Conservation (phyloP, 441 rosid genomes). For the Eruca vesicaria region DNA sequence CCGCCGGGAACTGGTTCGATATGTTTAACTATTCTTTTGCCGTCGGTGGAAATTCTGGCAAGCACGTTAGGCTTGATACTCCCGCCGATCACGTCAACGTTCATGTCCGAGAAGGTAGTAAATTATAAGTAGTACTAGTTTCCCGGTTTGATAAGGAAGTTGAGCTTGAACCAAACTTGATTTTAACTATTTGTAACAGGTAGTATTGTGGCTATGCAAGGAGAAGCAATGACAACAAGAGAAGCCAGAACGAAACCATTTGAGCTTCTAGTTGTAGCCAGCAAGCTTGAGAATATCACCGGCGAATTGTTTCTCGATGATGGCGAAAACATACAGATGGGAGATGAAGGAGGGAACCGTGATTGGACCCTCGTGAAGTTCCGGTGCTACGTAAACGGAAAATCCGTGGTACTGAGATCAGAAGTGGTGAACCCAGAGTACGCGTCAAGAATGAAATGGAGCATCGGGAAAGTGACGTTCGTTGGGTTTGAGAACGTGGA, state of each 20-base stretch:
- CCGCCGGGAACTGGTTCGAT: conserved; percentile 58
- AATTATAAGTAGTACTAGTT: background rate
- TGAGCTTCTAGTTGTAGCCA: conserved; percentile 53
- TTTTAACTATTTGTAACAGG: conserved; percentile 15
- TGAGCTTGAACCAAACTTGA: background rate
- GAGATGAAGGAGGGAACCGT: conserved; percentile 41
- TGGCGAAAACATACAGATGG: conserved; percentile 59
- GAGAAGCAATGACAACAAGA: conserved; percentile 64
- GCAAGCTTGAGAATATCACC: conserved; percentile 32
- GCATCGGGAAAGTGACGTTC: conserved; percentile 49
- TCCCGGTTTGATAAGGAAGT: background rate
- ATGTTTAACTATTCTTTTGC: conserved; percentile 55
- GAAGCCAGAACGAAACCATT: conserved; percentile 58
- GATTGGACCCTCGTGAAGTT: conserved; percentile 58
- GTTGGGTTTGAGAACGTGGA: conserved; percentile 45
- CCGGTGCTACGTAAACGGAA: conserved; percentile 25
- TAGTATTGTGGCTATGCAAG: conserved; percentile 70
- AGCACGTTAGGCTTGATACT: conserved; percentile 41
- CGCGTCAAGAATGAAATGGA: conserved; percentile 53
- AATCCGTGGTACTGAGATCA: conserved; percentile 38
- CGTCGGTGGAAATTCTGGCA: conserved; percentile 45
- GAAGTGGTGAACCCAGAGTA: conserved; percentile 52
- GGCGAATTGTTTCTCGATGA: conserved; percentile 76
- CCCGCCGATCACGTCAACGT: conserved; percentile 57
- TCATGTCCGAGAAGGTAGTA: conserved; percentile 56